Evolutionary conservation across 1,139 yeast genomes (phyloP).

Genomic region (Wickerhamomyces sp.): DNA sequence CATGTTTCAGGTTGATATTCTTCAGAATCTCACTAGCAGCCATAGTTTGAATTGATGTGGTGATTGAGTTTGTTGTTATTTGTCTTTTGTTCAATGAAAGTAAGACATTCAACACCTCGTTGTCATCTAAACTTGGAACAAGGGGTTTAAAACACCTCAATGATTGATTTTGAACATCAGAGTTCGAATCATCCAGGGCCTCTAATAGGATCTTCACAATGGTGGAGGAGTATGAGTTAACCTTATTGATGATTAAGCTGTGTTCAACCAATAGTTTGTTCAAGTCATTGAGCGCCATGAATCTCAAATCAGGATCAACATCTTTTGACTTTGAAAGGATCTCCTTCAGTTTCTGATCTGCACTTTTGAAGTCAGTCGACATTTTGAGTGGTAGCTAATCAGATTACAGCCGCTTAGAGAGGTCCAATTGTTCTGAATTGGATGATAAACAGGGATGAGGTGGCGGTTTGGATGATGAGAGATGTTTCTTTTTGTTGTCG

Average conservation of each 20-base stretch:
- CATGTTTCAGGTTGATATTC: slow-evolving; percentile 24
- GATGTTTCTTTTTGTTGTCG: too few species aligned
- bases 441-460: too few species aligned
- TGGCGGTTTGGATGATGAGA: too few species aligned
- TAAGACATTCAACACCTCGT: slow-evolving; percentile 23
- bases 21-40: slow-evolving; percentile 61
- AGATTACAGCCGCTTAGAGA: not conserved
- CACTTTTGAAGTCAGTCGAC: slow-evolving; percentile 41
- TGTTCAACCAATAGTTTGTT: slow-evolving; percentile 41
- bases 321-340: slow-evolving; percentile 53
- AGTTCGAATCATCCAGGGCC: slow-evolving; percentile 56
- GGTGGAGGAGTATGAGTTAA: slow-evolving; percentile 23
- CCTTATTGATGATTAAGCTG: slow-evolving; percentile 26
- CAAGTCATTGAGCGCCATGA: slow-evolving; percentile 82
- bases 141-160: slow-evolving; percentile 51
- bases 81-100: slow-evolving; percentile 27
- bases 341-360: slow-evolving; percentile 52
- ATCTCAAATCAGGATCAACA: slow-evolving; percentile 79
- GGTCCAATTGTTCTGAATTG: not conserved
- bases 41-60: slow-evolving; percentile 65
- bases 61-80: slow-evolving; percentile 36
- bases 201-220: slow-evolving; percentile 48
- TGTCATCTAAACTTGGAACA: slow-evolving; percentile 27
- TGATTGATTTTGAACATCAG: slow-evolving; percentile 80
- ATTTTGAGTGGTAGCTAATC: slow-evolving; percentile 16